phyloP scores from a whole-genome alignment of 2,329 filamentous ascomycete genomes.

The Dactylellina haptotyla region DNA sequence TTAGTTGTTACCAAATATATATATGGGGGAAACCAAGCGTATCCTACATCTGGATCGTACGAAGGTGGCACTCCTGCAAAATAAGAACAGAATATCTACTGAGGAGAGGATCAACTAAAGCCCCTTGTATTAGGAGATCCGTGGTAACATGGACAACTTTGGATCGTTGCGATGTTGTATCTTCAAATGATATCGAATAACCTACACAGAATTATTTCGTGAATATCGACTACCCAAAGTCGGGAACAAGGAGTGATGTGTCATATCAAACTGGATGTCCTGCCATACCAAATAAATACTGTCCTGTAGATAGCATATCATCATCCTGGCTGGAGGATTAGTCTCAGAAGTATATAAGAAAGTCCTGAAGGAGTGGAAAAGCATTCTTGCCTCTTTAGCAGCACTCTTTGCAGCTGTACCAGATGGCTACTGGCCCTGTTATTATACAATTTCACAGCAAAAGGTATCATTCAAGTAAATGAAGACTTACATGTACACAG shows the following conservation, averaged over 20 bases:
- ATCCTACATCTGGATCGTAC: slow-evolving; percentile 70
- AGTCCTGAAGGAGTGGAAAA: no score
- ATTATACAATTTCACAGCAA: not conserved
- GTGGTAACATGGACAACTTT: slow-evolving; percentile 96
- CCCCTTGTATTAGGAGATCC: slow-evolving; percentile 88
- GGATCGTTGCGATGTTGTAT: slow-evolving; percentile 84
- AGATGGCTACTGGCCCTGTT: slow-evolving; percentile 2
- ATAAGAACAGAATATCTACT: slow-evolving; percentile 95
- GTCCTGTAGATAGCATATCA: no score
- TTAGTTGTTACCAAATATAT: not conserved
- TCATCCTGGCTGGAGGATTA: no score
- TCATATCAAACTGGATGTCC: no score
- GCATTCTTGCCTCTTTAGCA: slow-evolving; percentile 26
- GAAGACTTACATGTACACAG: slow-evolving; percentile 43
- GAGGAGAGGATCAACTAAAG: slow-evolving; percentile 88
- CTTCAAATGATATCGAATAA: slow-evolving; percentile 72
- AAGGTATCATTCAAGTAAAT: not conserved
- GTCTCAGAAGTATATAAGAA: no score
- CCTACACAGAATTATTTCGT: slow-evolving; percentile 6
- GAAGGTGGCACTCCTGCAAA: slow-evolving; percentile 96
- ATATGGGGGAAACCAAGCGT: not conserved
- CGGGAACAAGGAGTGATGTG: no score
- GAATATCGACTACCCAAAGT: no score
- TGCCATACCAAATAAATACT: no score
- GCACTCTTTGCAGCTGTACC: slow-evolving; percentile 28